Evolutionary conservation across 257 asterid species (phyloP).

Genomic region (Ilex aquifolium): DNA sequence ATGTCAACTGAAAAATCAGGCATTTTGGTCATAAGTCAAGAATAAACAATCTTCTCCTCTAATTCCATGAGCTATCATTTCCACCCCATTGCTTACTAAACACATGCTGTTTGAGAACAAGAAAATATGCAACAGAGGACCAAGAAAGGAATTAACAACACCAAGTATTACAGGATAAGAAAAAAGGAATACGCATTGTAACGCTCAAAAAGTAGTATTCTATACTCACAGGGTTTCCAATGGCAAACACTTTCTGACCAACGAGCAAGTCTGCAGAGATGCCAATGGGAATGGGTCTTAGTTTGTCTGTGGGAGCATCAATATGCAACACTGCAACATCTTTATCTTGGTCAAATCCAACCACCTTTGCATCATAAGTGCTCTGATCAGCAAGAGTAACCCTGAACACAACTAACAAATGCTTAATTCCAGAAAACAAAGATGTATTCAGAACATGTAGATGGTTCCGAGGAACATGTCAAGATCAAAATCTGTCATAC

Average conservation of each 20-base stretch:
- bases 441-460: not conserved
- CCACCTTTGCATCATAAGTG: conserved; percentile 79
- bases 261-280: conserved; percentile 92
- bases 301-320: conserved; percentile 68
- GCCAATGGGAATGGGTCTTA: conserved; percentile 90
- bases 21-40: too few species aligned
- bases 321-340: conserved; percentile 89
- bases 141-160: not conserved
- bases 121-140: conserved; percentile 1
- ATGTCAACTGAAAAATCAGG: conserved; percentile 14
- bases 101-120: too few species aligned
- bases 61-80: too few species aligned
- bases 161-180: too few species aligned
- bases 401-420: conserved; percentile 40
- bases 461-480: conserved; percentile 2
- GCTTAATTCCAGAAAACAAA: conserved; percentile 8
- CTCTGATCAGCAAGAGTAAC: conserved; percentile 88
- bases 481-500: not conserved
- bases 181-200: too few species aligned
- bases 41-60: too few species aligned
- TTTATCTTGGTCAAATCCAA: conserved; percentile 98
- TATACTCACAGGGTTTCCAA: conserved; percentile 88
- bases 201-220: not conserved
- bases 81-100: too few species aligned
- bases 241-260: conserved; percentile 96